Evolutionary conservation across 2,329 filamentous ascomycete species (phyloP).

Genomic region (Monosporascus cannonballus): DNA sequence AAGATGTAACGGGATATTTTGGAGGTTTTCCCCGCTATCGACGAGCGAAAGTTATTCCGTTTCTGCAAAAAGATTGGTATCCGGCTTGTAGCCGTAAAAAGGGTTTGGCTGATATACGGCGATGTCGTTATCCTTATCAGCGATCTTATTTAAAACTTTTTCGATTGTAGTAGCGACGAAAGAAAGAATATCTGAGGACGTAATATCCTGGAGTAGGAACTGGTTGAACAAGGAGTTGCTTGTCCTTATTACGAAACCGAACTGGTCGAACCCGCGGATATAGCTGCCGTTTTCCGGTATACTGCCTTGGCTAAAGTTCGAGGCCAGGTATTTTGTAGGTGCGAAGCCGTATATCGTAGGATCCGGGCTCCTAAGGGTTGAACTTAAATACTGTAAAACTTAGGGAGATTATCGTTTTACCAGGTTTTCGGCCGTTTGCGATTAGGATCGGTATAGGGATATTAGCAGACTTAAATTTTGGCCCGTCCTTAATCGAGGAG

Average conservation of each 20-base stretch:
- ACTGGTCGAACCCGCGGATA: slow-evolving; percentile 75
- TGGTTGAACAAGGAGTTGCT: slow-evolving; percentile 81
- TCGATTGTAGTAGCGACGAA: slow-evolving; percentile 46
- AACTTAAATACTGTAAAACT: slow-evolving; percentile 75
- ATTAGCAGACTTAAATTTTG: slow-evolving; percentile 55
- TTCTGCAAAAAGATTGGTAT: slow-evolving; percentile 50
- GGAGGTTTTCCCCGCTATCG: slow-evolving; percentile 70
- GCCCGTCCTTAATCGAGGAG: slow-evolving; percentile 61
- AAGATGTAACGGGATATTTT: slow-evolving; percentile 76
- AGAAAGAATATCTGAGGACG: slow-evolving; percentile 34
- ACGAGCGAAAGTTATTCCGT: slow-evolving; percentile 59
- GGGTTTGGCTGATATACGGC: slow-evolving; percentile 70
- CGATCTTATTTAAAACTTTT: slow-evolving; percentile 48
- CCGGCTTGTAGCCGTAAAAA: slow-evolving; percentile 60
- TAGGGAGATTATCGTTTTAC: slow-evolving; percentile 53
- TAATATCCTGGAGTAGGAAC: slow-evolving; percentile 60
- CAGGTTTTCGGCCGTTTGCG: slow-evolving; percentile 59
- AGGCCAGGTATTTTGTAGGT: slow-evolving; percentile 65
- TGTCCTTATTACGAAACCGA: slow-evolving; percentile 79
- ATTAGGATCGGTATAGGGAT: slow-evolving; percentile 71
- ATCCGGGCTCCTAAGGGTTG: slow-evolving; percentile 75
- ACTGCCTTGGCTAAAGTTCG: slow-evolving; percentile 59
- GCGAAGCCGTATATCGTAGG: slow-evolving; percentile 66
- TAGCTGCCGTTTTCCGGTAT: slow-evolving; percentile 54
- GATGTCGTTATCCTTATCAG: slow-evolving; percentile 61